These are phyloP conservation scores for Solanum ossicruentum DNA, from an alignment of 257 asterid species.

Conservation along the genomic window DNA sequence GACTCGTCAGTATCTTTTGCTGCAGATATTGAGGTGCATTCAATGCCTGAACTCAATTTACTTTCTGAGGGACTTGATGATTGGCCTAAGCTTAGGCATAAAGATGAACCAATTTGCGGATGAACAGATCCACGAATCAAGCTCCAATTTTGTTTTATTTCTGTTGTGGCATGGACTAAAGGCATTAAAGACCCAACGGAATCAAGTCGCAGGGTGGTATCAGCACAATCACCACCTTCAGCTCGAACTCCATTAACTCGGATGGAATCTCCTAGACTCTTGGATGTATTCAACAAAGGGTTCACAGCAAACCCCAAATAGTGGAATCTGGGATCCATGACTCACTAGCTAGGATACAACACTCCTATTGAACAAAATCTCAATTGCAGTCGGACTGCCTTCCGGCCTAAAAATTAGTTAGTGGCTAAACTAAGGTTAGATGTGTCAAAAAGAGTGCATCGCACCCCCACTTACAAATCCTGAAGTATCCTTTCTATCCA, in stretches of 20 bases:
- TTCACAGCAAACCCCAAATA: conserved; percentile 55
- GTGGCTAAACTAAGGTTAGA: conserved; percentile 40
- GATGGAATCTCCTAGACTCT: conserved; percentile 47
- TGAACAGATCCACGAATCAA: conserved; percentile 23
- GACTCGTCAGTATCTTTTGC: conserved; percentile 59
- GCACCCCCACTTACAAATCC: conserved; percentile 96
- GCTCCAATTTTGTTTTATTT: conserved; percentile 63
- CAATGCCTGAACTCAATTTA: conserved; percentile 76
- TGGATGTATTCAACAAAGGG: conserved; percentile 41
- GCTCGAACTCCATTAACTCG: conserved; percentile 33
- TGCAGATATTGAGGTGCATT: conserved; percentile 66
- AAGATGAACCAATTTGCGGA: conserved; percentile 25
- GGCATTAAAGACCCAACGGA: conserved; percentile 35
- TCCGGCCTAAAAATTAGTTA: conserved; percentile 41
- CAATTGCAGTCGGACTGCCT: conserved; percentile 54
- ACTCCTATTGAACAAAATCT: conserved; percentile 31
- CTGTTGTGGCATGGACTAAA: conserved; percentile 27
- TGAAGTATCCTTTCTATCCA: conserved; percentile 93
- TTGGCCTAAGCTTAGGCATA: conserved; percentile 60
- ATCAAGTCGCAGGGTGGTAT: conserved; percentile 65
- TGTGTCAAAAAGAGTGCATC: conserved; percentile 53
- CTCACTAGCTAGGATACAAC: conserved; percentile 21
- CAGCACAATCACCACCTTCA: conserved; percentile 30
- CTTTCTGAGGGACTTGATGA: conserved; percentile 84
- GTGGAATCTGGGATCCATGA: conserved; percentile 69